Percentiles rank a stretch among this genome's conserved stretches.
Evolutionary conservation across 2,329 filamentous ascomycete species (phyloP).

Genomic region (Botrytis elliptica): DNA sequence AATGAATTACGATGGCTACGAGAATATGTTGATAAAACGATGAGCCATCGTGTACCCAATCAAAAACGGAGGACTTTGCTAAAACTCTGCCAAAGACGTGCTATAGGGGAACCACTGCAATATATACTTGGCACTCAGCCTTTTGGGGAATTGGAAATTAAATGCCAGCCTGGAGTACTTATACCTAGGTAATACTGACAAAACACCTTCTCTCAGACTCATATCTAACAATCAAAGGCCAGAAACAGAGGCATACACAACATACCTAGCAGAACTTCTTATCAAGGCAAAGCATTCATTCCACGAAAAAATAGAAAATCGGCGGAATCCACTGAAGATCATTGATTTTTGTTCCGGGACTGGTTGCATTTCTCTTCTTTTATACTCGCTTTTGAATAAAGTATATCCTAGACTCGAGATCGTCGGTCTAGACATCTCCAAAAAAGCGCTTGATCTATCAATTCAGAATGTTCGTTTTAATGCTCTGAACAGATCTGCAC

Average conservation of each 20-base stretch:
- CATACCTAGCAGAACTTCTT: conserved; percentile 47
- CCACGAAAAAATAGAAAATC: neutral
- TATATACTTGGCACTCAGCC: conserved; percentile 87
- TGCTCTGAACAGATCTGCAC: conserved; percentile 32
- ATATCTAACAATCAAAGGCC: conserved; percentile 43
- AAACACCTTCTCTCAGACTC: neutral
- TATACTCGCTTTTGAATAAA: conserved; percentile 59
- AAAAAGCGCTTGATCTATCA: conserved; percentile 63
- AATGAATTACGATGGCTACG: conserved; percentile 74
- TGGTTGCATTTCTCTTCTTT: conserved; percentile 81
- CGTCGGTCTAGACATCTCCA: conserved; percentile 73
- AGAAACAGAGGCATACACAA: conserved; percentile 70
- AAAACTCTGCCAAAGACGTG: conserved; percentile 50
- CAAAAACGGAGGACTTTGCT: conserved; percentile 35
- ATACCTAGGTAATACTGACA: conserved; percentile 65
- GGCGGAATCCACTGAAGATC: conserved; percentile 51
- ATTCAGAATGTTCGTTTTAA: conserved; percentile 61
- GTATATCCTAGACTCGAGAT: conserved; percentile 51
- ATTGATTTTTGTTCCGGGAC: conserved; percentile 89
- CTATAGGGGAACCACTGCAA: conserved; percentile 73
- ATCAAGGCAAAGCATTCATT: neutral
- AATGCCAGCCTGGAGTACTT: conserved; percentile 73
- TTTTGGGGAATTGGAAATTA: conserved; percentile 79
- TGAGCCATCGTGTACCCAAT: conserved; percentile 18
- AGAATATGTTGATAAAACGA: conserved; percentile 50